Base-by-base conservation (phyloP, 192 early-diverging fungal species). In the Allomyces macrogynus region DNA sequence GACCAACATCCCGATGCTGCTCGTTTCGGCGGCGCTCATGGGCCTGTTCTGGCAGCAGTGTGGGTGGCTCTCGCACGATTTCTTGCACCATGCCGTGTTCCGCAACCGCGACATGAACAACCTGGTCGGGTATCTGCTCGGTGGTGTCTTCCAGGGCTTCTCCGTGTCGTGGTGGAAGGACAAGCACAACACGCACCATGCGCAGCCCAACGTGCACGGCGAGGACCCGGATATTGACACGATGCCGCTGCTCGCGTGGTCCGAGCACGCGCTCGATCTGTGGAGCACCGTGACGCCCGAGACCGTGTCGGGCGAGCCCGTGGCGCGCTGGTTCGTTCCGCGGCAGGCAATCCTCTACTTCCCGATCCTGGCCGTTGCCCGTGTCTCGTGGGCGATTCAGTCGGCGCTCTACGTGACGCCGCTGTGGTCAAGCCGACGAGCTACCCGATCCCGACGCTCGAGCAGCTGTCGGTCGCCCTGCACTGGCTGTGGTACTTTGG, bases 111-210 rank as follows among this genome's bases (percentile, higher is more conserved):
- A 65, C 43, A 73, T 73, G 69, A 86, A 86, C 68, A 78, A 86
- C 68, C 63, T 74, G n/a, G 44, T 84, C 40, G 82, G 82, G 14
- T 81, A 82, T 70, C 77, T 89, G 66, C 66, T 87, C 27, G 89
- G 89, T 61, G 82, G 84, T 65, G 70, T 89, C 62, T 82, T 76
- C 72, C 86, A 88, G 67, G 89, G 89, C 5, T 87, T 84, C 69
- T 87, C 86, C 65, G 82, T 88, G 11, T 70, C 77, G 16, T 89
- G 89, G 83, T 91, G 89, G 89, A 91, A 91, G 72, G 77, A 89
- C 72, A 91, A 91, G 76, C 89, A 91, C 77, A 86, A 84, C 77
- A 89, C 87, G 22, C 89, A 91, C 70, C 89, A 91, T 72, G 81
- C 79, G 7, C 77, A 80, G 10, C 85, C 89, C 67, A 91, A 91